phyloP scores from a whole-genome alignment of 164 flowering plant genomes.

The Chimonanthus salicifolius region DNA sequence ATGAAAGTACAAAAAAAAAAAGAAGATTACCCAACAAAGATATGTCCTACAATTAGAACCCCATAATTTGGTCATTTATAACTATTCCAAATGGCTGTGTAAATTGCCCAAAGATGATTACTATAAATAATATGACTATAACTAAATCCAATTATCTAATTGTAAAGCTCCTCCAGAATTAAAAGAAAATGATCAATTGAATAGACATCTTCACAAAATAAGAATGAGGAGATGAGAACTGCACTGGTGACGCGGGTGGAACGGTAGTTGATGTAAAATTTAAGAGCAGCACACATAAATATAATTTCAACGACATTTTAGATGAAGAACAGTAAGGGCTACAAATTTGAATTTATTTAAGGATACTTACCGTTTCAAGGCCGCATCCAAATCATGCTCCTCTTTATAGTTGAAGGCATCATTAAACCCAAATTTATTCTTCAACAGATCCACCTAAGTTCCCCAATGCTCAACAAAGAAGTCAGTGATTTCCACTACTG shows the following conservation, averaged over 20 bases:
- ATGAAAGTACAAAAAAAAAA: not conserved
- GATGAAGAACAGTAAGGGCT: not conserved
- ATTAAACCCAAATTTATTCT: slow-evolving; percentile 19
- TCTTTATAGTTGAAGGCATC: slow-evolving; percentile 28
- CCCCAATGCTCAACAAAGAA: not conserved
- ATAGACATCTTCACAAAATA: not conserved
- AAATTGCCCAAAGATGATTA: no score
- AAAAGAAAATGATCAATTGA: not conserved
- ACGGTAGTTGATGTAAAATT: not conserved
- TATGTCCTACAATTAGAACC: not conserved
- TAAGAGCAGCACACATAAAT: not conserved
- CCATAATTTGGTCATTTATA: not conserved
- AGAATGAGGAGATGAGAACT: not conserved
- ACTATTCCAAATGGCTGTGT: no score
- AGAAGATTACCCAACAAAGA: not conserved
- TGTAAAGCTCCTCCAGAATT: not conserved
- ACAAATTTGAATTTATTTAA: not conserved
- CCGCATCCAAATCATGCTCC: slow-evolving; percentile 11
- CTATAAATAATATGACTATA: no score
- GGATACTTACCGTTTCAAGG: slow-evolving; percentile 11
- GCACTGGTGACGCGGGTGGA: not conserved
- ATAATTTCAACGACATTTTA: not conserved
- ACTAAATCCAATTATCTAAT: no score
- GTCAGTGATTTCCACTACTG: not conserved
- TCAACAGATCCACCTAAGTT: slow-evolving; percentile 16